Evolutionary conservation across 495 filamentous ascomycete species (phyloP), one percentile per base, ranked within the genome.

Genomic region (Massariosphaeria phaeospora): DNA sequence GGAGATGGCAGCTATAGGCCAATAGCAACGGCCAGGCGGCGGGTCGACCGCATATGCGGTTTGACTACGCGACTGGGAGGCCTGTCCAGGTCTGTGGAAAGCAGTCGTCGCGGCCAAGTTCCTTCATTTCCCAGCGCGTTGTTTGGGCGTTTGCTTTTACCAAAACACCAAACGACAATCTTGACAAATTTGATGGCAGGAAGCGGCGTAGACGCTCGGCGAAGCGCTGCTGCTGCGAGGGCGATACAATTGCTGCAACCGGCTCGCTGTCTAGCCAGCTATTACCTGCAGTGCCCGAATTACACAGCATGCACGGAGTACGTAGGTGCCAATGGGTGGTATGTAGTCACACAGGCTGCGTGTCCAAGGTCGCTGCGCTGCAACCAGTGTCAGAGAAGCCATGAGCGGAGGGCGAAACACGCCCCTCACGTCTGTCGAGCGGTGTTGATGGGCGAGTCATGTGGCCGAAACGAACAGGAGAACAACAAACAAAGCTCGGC

Each of bases 111-210:
- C 17, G 52, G 46, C 39, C n/a, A 39, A 43, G 52, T 25, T 42
- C 48, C 45, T 58, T 55, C 50, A 54, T 54, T 58, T 47, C 45
- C 41, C 13, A 55, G 33, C 59, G 59, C 53, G 59, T 63, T 63
- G 59, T 63, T 63, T 59, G 33, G 25, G 43, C 20, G 29, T 43
- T 48, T 27, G 18, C 17, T 31, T 43, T 47, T 52, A 23, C 30
- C 55, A 58, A 58, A 45, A 47, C 41, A 55, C 47, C 52, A 39
- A 47, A 30, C 33, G 17, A 30, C 4, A 2, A 30, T 17, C 43
- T 17, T 11, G 11, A n/a, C 12, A 13, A 30, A 34, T 10, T n/a
- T 30, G 27, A 12, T 39, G n/a, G 13, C 13, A 8, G 30, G n/a
- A n/a, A 40, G 3, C 30, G 5, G 20, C 41, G 10, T 7, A 15